These are phyloP conservation scores for Macrolepiota albuminosa DNA, from an alignment of 768 basidiomycete species.

Conservation along the genomic window DNA sequence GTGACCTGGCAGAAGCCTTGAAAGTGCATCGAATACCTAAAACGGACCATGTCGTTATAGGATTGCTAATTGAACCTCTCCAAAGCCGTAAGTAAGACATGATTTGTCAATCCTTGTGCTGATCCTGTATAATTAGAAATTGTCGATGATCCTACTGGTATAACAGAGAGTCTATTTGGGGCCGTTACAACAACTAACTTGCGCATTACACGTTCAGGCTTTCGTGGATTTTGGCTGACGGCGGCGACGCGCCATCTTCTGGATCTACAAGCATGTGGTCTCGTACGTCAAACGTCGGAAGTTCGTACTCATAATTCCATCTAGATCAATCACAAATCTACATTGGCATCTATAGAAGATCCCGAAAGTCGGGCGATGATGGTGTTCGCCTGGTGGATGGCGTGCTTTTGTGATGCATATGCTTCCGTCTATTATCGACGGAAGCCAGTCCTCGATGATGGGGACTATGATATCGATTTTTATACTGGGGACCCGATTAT, in stretches of 20 bases:
- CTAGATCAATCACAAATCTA: constrained; percentile 82
- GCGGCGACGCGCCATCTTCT: constrained; percentile 75
- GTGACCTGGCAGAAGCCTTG: constrained; percentile 82
- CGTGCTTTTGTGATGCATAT: constrained; percentile 81
- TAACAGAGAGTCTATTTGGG: constrained; percentile 14
- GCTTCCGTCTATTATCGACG: constrained; percentile 79
- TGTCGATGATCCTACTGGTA: constrained; percentile 69
- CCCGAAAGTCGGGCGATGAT: constrained; percentile 75
- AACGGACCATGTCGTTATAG: constrained; percentile 78
- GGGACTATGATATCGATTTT: constrained; percentile 88
- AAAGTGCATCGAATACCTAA: constrained; percentile 81
- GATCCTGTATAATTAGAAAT: constrained; percentile 44
- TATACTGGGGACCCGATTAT: constrained; percentile 66
- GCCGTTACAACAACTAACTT: neutral
- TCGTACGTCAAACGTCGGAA: constrained; percentile 1
- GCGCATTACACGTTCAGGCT: constrained; percentile 41
- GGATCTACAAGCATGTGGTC: constrained; percentile 58
- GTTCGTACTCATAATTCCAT: constrained; percentile 10
- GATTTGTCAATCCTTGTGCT: constrained; percentile 9
- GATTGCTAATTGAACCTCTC: constrained; percentile 75
- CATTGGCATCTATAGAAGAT: constrained; percentile 68
- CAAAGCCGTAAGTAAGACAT: constrained; percentile 74
- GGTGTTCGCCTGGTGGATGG: constrained; percentile 95
- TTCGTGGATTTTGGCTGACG: constrained; percentile 81
- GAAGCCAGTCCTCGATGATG: constrained; percentile 82